These are phyloP conservation scores for Dactylellina haptotyla DNA, from an alignment of 2,329 filamentous ascomycete genomes.

Conservation along the genomic window DNA sequence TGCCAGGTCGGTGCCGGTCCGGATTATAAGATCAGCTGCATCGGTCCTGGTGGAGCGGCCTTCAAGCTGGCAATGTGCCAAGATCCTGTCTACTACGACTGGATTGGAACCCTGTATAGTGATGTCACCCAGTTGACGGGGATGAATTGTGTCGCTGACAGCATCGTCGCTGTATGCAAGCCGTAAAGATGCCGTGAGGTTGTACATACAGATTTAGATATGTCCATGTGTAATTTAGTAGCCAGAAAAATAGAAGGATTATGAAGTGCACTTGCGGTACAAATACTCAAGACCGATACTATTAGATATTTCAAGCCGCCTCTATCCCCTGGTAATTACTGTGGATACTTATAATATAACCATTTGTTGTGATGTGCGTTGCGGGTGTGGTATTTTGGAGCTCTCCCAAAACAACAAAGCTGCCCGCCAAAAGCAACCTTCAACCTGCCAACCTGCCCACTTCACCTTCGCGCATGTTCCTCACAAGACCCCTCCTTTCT, in stretches of 20 bases:
- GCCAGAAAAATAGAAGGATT: background rate
- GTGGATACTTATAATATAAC: background rate
- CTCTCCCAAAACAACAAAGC: slow-evolving; percentile 23
- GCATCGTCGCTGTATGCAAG: background rate
- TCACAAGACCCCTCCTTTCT: too few relatives aligned
- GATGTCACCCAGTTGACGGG: slow-evolving; percentile 8
- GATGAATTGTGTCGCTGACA: background rate
- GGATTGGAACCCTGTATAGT: slow-evolving; percentile 3
- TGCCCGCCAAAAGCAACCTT: slow-evolving; percentile 1
- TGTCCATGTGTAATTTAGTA: background rate
- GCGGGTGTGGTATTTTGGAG: slow-evolving; percentile 30
- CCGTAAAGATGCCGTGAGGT: background rate
- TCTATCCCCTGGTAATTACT: too few relatives aligned
- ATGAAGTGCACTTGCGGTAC: too few relatives aligned
- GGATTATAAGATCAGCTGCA: background rate
- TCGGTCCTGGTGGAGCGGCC: background rate
- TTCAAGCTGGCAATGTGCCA: slow-evolving; percentile 9
- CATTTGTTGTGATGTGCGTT: slow-evolving; percentile 4
- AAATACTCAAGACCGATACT: too few relatives aligned
- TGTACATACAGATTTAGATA: background rate
- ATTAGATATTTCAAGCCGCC: too few relatives aligned
- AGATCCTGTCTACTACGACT: slow-evolving; percentile 32
- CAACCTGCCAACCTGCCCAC: background rate
- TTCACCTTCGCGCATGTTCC: too few relatives aligned
- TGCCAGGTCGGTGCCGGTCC: slow-evolving; percentile 4